Evolutionary conservation across 2,329 filamentous ascomycete genomes (phyloP), one percentile per base, ranked within the genome.

Genomic region (Cylindrodendrum hubeiense): DNA sequence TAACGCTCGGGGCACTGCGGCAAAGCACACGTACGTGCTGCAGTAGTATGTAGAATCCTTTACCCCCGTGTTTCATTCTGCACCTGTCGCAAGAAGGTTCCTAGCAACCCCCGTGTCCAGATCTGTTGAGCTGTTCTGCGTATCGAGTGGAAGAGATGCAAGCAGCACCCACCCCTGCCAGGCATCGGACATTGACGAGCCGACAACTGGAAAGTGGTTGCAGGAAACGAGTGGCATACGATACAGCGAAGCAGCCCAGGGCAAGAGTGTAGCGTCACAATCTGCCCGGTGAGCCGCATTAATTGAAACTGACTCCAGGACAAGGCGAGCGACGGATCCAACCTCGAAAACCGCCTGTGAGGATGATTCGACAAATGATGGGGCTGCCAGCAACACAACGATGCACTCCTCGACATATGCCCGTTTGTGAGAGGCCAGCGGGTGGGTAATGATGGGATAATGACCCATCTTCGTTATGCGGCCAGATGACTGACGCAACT

Each of bases 51-150:
- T 58, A 34, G 28, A 47, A 49, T 44, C 43, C 33, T 37, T 52
- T 43, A 44, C 37, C 54, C 53, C 63, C 65, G 39, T 57, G 47
- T 53, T 53, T 60, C 50, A 57, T 62, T 50, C 51, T 56, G 60
- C 56, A 56, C 47, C 47, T 65, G 49, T 50, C 54, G 34, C 34
- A 53, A 51, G 52, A 47, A 60, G 39, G 54, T 67, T 51, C 53
- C 57, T 46, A 33, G 24, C 54, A 21, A 22, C 44, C 53, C 58
- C 52, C 50, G 52, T 60, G 56, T 52, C n/a, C 47, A 50, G 28
- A 39, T 39, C 50, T 22, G 34, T 28, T 19, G 21, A 13, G 15
- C 4, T 49, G 44, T 30, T 28, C 44, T 30, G 24, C 24, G 24
- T 49, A 7, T n/a, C 24, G 33, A 50, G 28, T 50, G 47, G 19